Evolutionary conservation across 164 flowering plant genomes (phyloP).

Genomic region (Chimonanthus salicifolius): DNA sequence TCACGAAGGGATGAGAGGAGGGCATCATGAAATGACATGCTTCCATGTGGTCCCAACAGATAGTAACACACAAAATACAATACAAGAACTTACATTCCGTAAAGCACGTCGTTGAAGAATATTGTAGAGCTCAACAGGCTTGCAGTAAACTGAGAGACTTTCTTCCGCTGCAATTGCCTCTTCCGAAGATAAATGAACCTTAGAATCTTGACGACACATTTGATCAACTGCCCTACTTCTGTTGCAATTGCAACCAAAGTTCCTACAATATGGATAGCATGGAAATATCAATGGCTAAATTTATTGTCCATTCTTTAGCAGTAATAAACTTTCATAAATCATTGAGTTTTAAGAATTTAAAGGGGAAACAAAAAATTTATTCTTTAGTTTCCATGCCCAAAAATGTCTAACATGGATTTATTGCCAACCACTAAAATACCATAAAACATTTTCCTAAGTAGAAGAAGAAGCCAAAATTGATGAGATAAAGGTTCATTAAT

Average conservation of each 20-base stretch:
- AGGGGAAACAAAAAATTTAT: neutral
- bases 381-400: neutral
- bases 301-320: neutral
- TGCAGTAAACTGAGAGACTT: conserved; percentile 82
- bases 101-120: conserved; percentile 85
- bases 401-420: too few relatives aligned
- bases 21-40: too few relatives aligned
- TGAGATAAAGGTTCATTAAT: too few relatives aligned
- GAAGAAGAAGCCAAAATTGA: too few relatives aligned
- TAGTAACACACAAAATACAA: too few relatives aligned
- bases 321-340: neutral
- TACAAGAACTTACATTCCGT: conserved; percentile 42
- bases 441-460: too few relatives aligned
- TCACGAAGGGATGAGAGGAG: too few relatives aligned
- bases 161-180: conserved; percentile 89
- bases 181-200: conserved; percentile 58
- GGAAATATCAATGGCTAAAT: conserved; percentile 12
- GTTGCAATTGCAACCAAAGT: conserved; percentile 34
- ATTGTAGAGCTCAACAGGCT: conserved; percentile 95
- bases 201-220: conserved; percentile 84
- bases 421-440: too few relatives aligned
- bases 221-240: conserved; percentile 33
- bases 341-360: neutral
- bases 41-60: too few relatives aligned
- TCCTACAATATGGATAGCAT: conserved; percentile 24